phyloP scores from a whole-genome alignment of 2,329 filamentous ascomycete species.

The Penicillium sp. region DNA sequence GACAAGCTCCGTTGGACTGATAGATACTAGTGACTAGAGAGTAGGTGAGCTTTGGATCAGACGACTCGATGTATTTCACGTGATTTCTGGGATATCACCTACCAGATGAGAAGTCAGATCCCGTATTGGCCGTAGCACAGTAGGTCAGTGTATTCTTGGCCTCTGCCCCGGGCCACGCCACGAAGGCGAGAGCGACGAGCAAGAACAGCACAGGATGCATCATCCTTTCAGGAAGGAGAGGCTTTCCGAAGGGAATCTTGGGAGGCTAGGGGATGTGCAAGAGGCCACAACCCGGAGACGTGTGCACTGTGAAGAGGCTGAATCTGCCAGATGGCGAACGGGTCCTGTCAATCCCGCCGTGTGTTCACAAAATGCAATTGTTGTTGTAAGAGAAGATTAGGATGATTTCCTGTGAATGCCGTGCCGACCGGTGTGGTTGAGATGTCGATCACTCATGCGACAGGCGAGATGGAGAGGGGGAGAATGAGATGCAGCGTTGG shows the following conservation, averaged over 20 bases:
- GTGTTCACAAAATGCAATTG: too few species aligned
- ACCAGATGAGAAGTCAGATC: constrained; percentile 33
- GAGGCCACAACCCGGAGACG: too few species aligned
- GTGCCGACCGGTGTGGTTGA: constrained; percentile 10
- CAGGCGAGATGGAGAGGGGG: background rate
- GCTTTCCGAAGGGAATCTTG: too few species aligned
- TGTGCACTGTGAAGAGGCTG: background rate
- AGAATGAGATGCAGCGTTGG: background rate
- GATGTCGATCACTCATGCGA: constrained; percentile 10
- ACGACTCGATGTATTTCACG: background rate
- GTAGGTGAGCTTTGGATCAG: constrained; percentile 6
- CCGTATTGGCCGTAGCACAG: constrained; percentile 44
- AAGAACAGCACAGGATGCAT: constrained; percentile 19
- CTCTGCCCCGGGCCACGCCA: constrained; percentile 20
- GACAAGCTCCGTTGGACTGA: constrained; percentile 44
- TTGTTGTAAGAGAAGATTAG: background rate
- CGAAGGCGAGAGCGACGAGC: constrained; percentile 19
- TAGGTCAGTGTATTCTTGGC: constrained; percentile 26
- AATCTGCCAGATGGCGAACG: background rate
- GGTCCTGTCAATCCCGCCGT: background rate
- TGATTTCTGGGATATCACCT: constrained; percentile 15
- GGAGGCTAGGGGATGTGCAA: too few species aligned
- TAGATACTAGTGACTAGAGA: constrained; percentile 33
- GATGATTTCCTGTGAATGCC: constrained; percentile 1
- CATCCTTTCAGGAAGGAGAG: background rate